Base-by-base conservation (phyloP, 345 rosid genomes). In the Durio zibethinus region DNA sequence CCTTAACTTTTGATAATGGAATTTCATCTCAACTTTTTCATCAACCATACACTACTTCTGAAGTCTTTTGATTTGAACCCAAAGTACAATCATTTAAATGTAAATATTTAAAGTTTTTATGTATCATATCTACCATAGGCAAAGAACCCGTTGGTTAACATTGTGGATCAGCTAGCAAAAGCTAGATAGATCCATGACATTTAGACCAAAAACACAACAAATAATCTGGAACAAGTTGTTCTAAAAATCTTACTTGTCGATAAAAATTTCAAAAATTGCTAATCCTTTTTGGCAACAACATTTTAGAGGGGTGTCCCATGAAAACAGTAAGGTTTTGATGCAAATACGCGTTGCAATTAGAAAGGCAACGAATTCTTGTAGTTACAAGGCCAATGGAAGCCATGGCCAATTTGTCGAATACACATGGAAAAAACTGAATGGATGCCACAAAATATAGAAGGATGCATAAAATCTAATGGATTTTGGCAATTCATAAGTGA, bases 401-500 rank as follows among this genome's bases (percentile, higher is more conserved):
- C 36, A 31, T 31, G 27, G 50, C 48, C 35, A 48, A 29, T 45
- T 68, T 64, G 75, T 77, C 59, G 33, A 76, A 81, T 76, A 29
- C 70, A 77, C 20, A 36, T 40, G 59, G 57, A 73, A 50, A 66
- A 72, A 20, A 7, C 40, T 10, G 7, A 56, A 77, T 77, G 80
- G 85, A 80, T 9, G 80, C 86, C 78, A 69, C 82, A 62, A 15
- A 61, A n/a, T n/a, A 66, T 47, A 59, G 66, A 78, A 60, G 62
- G 53, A 78, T 78, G 64, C 80, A 75, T 65, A 50, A 78, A 78
- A 85, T 85, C 86, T 82, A 18, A 70, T 54, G 81, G 89, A 85
- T 84, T 83, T 83, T 83, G 85, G 87, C 89, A 76, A 88, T 84
- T 84, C 90, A 83, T 61, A 76, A 83, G 77, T 82, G 87, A 79